Evolutionary conservation across 2,329 filamentous ascomycete genomes (phyloP).

Genomic region (Calonectria fujianensis): DNA sequence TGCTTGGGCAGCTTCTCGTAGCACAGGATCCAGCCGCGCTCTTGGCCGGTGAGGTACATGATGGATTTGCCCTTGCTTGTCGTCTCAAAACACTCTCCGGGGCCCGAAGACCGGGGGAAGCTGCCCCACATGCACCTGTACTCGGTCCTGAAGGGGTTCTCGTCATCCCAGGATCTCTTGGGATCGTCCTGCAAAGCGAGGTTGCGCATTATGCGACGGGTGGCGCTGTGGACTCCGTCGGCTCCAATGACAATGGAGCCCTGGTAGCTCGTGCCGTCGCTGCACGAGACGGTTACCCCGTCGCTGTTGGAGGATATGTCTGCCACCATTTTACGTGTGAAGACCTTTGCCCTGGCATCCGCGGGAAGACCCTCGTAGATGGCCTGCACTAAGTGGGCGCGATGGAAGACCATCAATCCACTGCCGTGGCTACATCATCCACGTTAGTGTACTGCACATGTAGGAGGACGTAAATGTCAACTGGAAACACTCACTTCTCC

Average conservation of each 20-base stretch:
- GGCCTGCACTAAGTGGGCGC: conserved; percentile 42
- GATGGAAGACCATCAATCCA: conserved; percentile 47
- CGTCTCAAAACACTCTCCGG: conserved; percentile 3
- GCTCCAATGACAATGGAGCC: conserved; percentile 46
- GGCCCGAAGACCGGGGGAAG: neutral
- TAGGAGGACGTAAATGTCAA: neutral
- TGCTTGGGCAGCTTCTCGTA: neutral
- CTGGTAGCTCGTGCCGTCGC: conserved; percentile 36
- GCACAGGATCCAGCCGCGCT: neutral
- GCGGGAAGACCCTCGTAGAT: conserved; percentile 43
- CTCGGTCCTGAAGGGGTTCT: neutral
- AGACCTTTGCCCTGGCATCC: conserved; percentile 4
- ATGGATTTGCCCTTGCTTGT: neutral
- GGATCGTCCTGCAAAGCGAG: conserved; percentile 6
- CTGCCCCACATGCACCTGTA: conserved; percentile 20
- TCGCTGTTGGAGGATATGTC: conserved; percentile 2
- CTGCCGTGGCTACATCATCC: conserved; percentile 38
- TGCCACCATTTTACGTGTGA: conserved; percentile 40
- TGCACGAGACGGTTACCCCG: conserved; percentile 41
- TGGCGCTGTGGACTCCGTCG: conserved; percentile 48
- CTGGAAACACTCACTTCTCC: conserved; percentile 26
- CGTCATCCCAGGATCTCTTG: neutral
- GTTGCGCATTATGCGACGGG: conserved; percentile 28
- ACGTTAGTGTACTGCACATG: neutral
- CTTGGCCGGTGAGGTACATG: conserved; percentile 7